Conservation (phyloP, 768 basidiomycete species). For the Kwoniella sp. region DNA sequence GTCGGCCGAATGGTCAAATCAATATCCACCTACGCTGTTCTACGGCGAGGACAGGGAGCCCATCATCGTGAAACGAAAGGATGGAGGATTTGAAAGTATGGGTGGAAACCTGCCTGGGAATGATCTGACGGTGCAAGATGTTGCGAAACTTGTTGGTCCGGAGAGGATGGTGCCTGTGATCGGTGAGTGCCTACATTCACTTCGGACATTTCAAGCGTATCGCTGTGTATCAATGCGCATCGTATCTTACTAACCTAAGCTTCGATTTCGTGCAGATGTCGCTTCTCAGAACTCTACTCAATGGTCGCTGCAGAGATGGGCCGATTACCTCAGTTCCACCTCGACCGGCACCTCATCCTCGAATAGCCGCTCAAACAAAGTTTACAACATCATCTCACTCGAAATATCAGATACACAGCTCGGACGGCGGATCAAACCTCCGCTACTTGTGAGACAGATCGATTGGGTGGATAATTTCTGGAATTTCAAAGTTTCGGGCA, state of each 20-base stretch:
- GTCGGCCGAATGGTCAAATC: neutral
- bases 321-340: constrained; percentile 67
- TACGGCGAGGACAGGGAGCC: constrained; percentile 63
- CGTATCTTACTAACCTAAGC: neutral
- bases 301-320: constrained; percentile 92
- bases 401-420: constrained; percentile 87
- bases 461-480: constrained; percentile 98
- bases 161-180: constrained; percentile 86
- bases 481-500: constrained; percentile 70
- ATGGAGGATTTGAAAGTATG: constrained; percentile 67
- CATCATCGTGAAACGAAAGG: constrained; percentile 68
- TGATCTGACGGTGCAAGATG: constrained; percentile 74
- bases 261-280: constrained; percentile 69
- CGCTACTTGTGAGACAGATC: constrained; percentile 74
- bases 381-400: constrained; percentile 91
- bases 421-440: constrained; percentile 76
- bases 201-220: no score
- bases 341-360: constrained; percentile 7
- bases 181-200: constrained; percentile 60
- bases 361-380: constrained; percentile 61
- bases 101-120: constrained; percentile 85
- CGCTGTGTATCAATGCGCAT: no score
- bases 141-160: constrained; percentile 76
- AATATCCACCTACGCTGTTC: constrained; percentile 33
- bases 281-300: constrained; percentile 80